Evolutionary conservation across 352 stramenopile genomes (phyloP).

Genomic region (Phytophthora colocasiae): DNA sequence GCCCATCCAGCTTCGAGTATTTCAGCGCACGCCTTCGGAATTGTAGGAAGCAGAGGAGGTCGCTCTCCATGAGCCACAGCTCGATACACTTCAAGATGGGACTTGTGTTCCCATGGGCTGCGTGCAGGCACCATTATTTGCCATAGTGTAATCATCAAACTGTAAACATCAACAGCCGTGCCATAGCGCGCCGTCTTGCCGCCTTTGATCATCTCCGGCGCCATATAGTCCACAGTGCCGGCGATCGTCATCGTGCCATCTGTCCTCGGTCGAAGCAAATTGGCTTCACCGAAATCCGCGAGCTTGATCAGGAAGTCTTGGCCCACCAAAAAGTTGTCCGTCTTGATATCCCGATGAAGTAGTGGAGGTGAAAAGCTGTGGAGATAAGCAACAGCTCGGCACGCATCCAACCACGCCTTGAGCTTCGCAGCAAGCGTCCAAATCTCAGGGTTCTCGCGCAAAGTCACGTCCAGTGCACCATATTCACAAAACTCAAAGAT

Average conservation of each 20-base stretch:
- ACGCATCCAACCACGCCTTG: conserved; percentile 87
- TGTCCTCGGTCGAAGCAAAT: conserved; percentile 75
- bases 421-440: conserved; percentile 79
- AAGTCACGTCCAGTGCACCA: conserved; percentile 69
- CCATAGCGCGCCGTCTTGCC: conserved; percentile 83
- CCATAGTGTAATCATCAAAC: conserved; percentile 89
- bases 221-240: conserved; percentile 89
- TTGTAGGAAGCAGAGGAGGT: conserved; percentile 70
- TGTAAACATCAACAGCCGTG: conserved; percentile 86
- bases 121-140: conserved; percentile 85
- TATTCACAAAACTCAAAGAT: conserved; percentile 91
- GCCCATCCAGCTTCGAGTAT: conserved; percentile 81
- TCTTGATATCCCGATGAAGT: conserved; percentile 88
- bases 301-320: conserved; percentile 86
- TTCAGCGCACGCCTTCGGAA: conserved; percentile 73
- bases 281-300: conserved; percentile 87
- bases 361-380: conserved; percentile 86
- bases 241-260: conserved; percentile 89
- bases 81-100: conserved; percentile 85
- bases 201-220: conserved; percentile 84
- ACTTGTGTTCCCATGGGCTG: conserved; percentile 77
- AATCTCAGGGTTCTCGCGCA: conserved; percentile 54
- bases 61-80: conserved; percentile 76
- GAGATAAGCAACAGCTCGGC: conserved; percentile 80
- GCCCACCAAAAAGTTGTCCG: conserved; percentile 85